A percentile compares a stretch with the other conserved stretches of the same genome.
Conservation (phyloP, 371 early-diverging fungal species). For the Vairimorpha ceranae region DNA sequence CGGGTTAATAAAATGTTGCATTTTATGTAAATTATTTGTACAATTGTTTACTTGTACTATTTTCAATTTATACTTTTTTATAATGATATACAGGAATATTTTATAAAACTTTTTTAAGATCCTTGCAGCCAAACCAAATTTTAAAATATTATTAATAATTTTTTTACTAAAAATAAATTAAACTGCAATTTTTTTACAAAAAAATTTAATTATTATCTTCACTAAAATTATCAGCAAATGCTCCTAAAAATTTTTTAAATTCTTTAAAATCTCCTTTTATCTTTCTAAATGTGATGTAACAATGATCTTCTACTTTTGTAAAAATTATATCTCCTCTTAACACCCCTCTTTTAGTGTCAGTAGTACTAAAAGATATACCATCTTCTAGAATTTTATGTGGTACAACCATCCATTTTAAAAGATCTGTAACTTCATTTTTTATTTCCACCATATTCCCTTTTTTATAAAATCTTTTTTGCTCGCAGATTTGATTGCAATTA, state of each 20-base stretch:
- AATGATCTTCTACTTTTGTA: conserved; percentile 24
- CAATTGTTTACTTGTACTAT: no score
- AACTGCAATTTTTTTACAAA: no score
- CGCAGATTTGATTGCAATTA: conserved; percentile 25
- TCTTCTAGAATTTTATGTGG: background rate
- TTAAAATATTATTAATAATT: no score
- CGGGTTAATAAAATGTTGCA: no score
- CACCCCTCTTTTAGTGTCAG: conserved; percentile 49
- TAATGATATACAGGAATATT: no score
- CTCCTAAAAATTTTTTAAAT: conserved; percentile 58
- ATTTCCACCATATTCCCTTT: background rate
- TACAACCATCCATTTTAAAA: conserved; percentile 33
- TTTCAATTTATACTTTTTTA: no score
- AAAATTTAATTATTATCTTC: background rate
- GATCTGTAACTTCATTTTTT: conserved; percentile 15
- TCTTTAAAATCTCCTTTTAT: conserved; percentile 57
- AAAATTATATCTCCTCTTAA: conserved; percentile 54
- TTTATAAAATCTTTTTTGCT: conserved; percentile 45
- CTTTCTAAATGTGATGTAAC: conserved; percentile 49
- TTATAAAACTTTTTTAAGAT: no score
- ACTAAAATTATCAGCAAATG: conserved; percentile 27
- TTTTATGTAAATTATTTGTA: no score
- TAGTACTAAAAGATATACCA: conserved; percentile 54
- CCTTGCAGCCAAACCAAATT: no score
- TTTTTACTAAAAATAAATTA: no score